phyloP scores from a whole-genome alignment of 192 early-diverging fungal species.

The Diversispora epigaea region DNA sequence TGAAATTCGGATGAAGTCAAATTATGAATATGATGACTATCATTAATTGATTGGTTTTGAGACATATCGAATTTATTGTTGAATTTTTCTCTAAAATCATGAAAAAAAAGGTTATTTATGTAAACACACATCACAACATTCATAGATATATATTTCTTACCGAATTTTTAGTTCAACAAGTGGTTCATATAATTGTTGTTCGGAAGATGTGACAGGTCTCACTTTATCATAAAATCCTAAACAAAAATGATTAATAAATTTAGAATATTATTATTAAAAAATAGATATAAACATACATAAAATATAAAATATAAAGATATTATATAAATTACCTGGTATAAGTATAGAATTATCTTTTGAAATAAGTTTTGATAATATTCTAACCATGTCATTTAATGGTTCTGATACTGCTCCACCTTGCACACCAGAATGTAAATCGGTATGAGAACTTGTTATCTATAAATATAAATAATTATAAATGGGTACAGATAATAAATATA shows the following conservation, averaged over 20 bases:
- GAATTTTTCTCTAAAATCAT: conserved; percentile 32
- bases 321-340: conserved; percentile 53
- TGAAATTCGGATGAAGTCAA: too few species aligned
- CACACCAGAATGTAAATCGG: conserved; percentile 76
- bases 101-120: conserved; percentile 32
- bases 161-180: conserved; percentile 48
- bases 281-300: background rate
- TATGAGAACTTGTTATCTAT: conserved; percentile 44
- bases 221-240: conserved; percentile 68
- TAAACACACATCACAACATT: conserved; percentile 15
- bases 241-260: background rate
- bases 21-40: too few species aligned
- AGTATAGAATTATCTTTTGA: conserved; percentile 56
- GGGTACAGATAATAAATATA: background rate
- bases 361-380: conserved; percentile 56
- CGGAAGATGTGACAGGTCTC: conserved; percentile 49
- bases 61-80: conserved; percentile 40
- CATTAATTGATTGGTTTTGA: conserved; percentile 41
- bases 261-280: too few species aligned
- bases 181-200: conserved; percentile 60
- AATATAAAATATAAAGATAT: background rate
- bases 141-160: background rate
- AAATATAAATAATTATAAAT: background rate
- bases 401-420: conserved; percentile 74
- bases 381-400: conserved; percentile 68